Conservation (phyloP, 768 basidiomycete species). For the Trametes coccinea region DNA sequence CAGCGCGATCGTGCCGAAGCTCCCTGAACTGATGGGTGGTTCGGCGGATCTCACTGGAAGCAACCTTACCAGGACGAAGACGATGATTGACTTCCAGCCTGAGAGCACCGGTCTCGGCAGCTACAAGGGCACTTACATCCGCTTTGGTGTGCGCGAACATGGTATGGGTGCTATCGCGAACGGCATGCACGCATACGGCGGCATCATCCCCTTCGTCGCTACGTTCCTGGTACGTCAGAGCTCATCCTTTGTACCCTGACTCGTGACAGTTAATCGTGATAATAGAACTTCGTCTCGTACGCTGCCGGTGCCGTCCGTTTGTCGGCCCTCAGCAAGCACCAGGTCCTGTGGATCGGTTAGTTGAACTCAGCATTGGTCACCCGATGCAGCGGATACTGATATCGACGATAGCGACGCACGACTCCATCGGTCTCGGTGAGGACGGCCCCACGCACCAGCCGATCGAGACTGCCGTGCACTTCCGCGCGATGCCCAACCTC, state of each 20-base stretch:
- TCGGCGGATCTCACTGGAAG: constrained; percentile 92
- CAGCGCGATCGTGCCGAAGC: constrained; percentile 65
- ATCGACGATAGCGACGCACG: constrained; percentile 72
- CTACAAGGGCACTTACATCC: constrained; percentile 88
- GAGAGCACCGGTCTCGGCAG: constrained; percentile 80
- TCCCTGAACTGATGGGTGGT: constrained; percentile 88
- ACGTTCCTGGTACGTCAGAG: constrained; percentile 75
- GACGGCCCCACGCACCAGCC: constrained; percentile 98
- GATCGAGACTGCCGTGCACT: constrained; percentile 81
- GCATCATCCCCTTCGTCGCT: constrained; percentile 85
- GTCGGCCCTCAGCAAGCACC: constrained; percentile 85
- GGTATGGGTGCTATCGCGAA: constrained; percentile 97
- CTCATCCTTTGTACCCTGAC: background rate
- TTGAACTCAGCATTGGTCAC: constrained; percentile 21
- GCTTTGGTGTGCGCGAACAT: constrained; percentile 97
- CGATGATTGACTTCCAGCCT: constrained; percentile 87
- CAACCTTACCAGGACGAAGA: constrained; percentile 88
- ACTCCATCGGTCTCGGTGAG: constrained; percentile 90
- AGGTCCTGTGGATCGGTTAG: constrained; percentile 91
- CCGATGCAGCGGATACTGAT: constrained; percentile 1
- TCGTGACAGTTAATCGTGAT: constrained; percentile 15
- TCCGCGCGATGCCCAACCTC: constrained; percentile 89
- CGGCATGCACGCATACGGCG: constrained; percentile 87
- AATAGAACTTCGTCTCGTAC: constrained; percentile 89
- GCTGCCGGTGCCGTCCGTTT: constrained; percentile 91